phyloP scores from a whole-genome alignment of 164 flowering plant species.

The Euptelea pleiosperma region DNA sequence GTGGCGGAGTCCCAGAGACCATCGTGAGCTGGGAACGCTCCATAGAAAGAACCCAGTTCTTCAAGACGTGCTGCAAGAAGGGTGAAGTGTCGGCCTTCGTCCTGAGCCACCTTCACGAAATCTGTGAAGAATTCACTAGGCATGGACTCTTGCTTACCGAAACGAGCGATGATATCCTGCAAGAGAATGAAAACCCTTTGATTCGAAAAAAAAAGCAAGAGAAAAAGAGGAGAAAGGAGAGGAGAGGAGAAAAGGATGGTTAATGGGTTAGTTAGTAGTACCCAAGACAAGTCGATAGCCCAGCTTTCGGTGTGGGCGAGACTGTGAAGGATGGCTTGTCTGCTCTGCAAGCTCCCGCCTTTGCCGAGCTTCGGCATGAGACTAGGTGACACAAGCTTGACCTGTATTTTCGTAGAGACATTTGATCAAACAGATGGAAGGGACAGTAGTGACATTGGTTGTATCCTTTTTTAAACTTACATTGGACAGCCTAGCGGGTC shows the following conservation, averaged over 20 bases:
- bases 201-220: neutral
- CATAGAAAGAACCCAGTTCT: constrained; percentile 81
- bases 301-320: constrained; percentile 90
- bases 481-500: constrained; percentile 72
- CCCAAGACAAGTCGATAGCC: constrained; percentile 97
- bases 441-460: neutral
- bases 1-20: constrained; percentile 93
- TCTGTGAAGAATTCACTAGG: constrained; percentile 83
- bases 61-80: constrained; percentile 74
- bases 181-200: neutral
- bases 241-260: neutral
- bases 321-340: constrained; percentile 85
- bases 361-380: constrained; percentile 94
- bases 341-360: constrained; percentile 87
- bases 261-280: constrained; percentile 12
- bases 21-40: constrained; percentile 90
- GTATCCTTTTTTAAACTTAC: constrained; percentile 23
- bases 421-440: constrained; percentile 45
- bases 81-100: constrained; percentile 89
- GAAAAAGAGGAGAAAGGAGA: neutral
- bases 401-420: constrained; percentile 48
- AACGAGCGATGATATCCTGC: constrained; percentile 87
- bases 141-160: constrained; percentile 78
- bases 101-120: constrained; percentile 91
- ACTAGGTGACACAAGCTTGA: constrained; percentile 74